phyloP scores from a whole-genome alignment of 2,329 filamentous ascomycete genomes.

The Colletotrichum chlorophyti region DNA sequence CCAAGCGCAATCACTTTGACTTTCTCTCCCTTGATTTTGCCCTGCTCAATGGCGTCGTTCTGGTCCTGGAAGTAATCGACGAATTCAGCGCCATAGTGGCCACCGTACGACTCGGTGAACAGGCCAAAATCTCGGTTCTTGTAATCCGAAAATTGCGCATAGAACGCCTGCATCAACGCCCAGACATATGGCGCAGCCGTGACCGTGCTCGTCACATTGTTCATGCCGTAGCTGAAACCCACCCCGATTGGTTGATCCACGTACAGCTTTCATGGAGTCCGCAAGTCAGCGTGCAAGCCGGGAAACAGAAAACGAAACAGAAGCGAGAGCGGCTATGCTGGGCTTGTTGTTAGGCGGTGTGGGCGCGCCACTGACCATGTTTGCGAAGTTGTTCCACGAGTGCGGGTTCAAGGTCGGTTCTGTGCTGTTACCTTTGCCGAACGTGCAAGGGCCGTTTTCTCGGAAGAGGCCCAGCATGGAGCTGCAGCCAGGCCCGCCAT shows the following conservation, averaged over 20 bases:
- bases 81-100: constrained; percentile 65
- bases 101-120: constrained; percentile 62
- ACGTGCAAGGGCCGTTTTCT: constrained; percentile 52
- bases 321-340: constrained; percentile 29
- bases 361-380: constrained; percentile 38
- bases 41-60: constrained; percentile 56
- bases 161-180: constrained; percentile 66
- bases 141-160: constrained; percentile 68
- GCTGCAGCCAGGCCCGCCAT: constrained; percentile 48
- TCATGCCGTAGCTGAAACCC: constrained; percentile 38
- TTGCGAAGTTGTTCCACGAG: constrained; percentile 49
- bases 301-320: constrained; percentile 43
- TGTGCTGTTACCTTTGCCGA: constrained; percentile 41
- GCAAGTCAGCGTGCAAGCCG: constrained; percentile 5
- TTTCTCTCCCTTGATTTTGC: constrained; percentile 46
- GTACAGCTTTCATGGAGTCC: constrained; percentile 25
- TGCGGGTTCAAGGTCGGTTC: constrained; percentile 50
- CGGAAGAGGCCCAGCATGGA: constrained; percentile 49
- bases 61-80: constrained; percentile 62
- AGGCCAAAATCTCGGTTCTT: constrained; percentile 63
- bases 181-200: constrained; percentile 59
- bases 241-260: constrained; percentile 34
- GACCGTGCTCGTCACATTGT: constrained; percentile 46
- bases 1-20: constrained; percentile 59
- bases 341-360: neutral